Percentiles rank a stretch among this genome's conserved stretches.
phyloP scores from a whole-genome alignment of 1,284 basidiomycete genomes.

The Moesziomyces globuligerus region DNA sequence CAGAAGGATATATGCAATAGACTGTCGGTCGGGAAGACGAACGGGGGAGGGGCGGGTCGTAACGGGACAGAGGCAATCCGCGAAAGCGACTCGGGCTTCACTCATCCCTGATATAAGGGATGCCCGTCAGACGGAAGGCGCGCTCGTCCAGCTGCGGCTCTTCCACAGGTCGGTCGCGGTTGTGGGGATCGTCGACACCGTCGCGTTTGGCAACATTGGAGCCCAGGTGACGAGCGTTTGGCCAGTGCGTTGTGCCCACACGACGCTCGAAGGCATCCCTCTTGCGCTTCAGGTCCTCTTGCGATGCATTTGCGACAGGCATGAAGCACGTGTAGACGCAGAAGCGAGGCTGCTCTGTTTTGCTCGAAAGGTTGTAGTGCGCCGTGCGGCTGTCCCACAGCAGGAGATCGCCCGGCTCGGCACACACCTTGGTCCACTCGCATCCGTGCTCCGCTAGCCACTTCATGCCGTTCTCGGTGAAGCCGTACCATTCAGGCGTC shows the following conservation, averaged over 20 bases:
- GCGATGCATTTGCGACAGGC: slow-evolving; percentile 18
- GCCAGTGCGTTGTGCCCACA: slow-evolving; percentile 18
- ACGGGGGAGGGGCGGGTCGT: no score
- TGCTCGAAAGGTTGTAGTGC: slow-evolving; percentile 29
- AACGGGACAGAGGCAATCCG: no score
- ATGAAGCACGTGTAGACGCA: slow-evolving; percentile 26
- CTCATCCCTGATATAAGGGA: slow-evolving; percentile 21
- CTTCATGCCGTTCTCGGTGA: slow-evolving; percentile 49
- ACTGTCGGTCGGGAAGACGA: no score
- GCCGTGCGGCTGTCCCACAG: slow-evolving; percentile 50
- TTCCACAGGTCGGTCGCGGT: slow-evolving; percentile 18
- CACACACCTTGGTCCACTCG: slow-evolving; percentile 56
- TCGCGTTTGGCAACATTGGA: slow-evolving; percentile 13
- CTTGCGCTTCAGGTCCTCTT: slow-evolving; percentile 26
- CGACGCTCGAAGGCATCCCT: slow-evolving; percentile 29
- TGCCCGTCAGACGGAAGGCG: slow-evolving; percentile 14
- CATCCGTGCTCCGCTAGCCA: slow-evolving; percentile 62
- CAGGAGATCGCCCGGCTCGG: slow-evolving; percentile 68
- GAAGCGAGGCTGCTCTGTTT: slow-evolving; percentile 22
- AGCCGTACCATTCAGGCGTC: slow-evolving; percentile 63
- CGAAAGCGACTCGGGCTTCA: no score
- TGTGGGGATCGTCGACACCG: slow-evolving; percentile 9
- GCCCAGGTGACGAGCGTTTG: slow-evolving; percentile 13
- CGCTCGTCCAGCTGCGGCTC: slow-evolving; percentile 21
- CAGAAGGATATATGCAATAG: no score